A percentile compares a stretch with the other conserved stretches of the same genome.
Conservation (phyloP, 352 stramenopile species). For the Globisporangium polare region DNA sequence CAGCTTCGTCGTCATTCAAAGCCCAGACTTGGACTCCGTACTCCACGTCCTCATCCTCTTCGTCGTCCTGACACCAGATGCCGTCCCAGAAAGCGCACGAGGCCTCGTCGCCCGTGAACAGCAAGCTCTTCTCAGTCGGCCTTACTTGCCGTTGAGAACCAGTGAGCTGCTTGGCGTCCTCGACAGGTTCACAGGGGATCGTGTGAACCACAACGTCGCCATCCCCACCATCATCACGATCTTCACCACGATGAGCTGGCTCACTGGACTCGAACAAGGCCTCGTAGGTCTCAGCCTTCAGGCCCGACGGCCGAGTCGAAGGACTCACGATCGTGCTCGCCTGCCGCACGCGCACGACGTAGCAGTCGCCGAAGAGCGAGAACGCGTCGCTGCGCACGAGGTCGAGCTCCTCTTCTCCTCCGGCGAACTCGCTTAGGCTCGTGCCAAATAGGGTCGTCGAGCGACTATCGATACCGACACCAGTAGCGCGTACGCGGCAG, state of each 20-base stretch:
- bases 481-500: slow-evolving; percentile 2
- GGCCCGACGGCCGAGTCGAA: not conserved
- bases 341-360: slow-evolving; percentile 14
- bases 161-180: not conserved
- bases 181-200: not conserved
- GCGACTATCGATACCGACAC: no score
- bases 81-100: slow-evolving; percentile 18
- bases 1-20: not conserved
- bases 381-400: slow-evolving; percentile 17
- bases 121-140: not conserved
- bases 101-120: slow-evolving; percentile 8
- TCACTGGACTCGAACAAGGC: not conserved
- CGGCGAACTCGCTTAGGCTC: not conserved
- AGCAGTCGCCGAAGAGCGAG: slow-evolving; percentile 19
- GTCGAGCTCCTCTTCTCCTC: slow-evolving; percentile 8
- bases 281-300: not conserved
- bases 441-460: not conserved
- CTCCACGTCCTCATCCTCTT: not conserved
- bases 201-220: not conserved
- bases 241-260: not conserved
- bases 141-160: not conserved
- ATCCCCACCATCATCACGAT: not conserved
- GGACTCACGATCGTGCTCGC: not conserved
- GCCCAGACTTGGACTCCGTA: slow-evolving; percentile 4
- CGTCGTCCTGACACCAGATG: slow-evolving; percentile 10